A percentile compares a stretch with the other conserved stretches of the same genome.
Evolutionary conservation across 129 eudicot genomes (phyloP).

Genomic region (Artemisia argyi): DNA sequence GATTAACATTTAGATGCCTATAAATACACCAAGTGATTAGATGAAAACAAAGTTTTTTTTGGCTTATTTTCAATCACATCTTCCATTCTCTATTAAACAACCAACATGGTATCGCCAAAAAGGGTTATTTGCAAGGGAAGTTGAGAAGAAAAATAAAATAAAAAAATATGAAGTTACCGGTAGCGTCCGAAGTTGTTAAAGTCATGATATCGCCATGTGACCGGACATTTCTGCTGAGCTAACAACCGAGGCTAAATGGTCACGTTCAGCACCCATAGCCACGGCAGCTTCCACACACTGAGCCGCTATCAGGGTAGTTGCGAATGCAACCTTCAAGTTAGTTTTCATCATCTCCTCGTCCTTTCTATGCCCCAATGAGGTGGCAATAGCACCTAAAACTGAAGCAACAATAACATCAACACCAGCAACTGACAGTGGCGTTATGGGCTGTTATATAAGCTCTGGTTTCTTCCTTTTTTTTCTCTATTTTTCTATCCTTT

Average conservation of each 20-base stretch:
- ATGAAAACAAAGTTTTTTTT: too few species aligned
- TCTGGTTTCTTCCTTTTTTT: too few species aligned
- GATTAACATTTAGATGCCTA: too few species aligned
- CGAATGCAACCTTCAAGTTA: conserved; percentile 96
- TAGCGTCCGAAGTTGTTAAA: conserved; percentile 86
- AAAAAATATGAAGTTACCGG: conserved; percentile 38
- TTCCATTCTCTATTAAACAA: too few species aligned
- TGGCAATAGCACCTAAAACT: conserved; percentile 92
- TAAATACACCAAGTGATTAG: too few species aligned
- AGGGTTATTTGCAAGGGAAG: too few species aligned
- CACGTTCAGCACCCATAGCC: conserved; percentile 93
- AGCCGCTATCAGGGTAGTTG: conserved; percentile 94
- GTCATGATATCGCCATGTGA: conserved; percentile 97
- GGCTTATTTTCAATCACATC: too few species aligned
- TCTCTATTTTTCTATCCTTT: too few species aligned
- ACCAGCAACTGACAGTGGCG: conserved; percentile 56
- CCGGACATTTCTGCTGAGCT: conserved; percentile 92
- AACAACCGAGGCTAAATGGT: conserved; percentile 80
- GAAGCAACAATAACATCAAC: conserved; percentile 96
- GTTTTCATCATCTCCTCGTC: conserved; percentile 78
- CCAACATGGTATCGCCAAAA: too few species aligned
- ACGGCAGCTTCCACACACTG: conserved; percentile 91
- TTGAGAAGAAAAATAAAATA: too few species aligned
- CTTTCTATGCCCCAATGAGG: conserved; percentile 65
- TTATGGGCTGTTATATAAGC: conserved; percentile 64